Evolutionary conservation across 1,139 yeast species (phyloP).

Genomic region (Blastobotrys persicus): DNA sequence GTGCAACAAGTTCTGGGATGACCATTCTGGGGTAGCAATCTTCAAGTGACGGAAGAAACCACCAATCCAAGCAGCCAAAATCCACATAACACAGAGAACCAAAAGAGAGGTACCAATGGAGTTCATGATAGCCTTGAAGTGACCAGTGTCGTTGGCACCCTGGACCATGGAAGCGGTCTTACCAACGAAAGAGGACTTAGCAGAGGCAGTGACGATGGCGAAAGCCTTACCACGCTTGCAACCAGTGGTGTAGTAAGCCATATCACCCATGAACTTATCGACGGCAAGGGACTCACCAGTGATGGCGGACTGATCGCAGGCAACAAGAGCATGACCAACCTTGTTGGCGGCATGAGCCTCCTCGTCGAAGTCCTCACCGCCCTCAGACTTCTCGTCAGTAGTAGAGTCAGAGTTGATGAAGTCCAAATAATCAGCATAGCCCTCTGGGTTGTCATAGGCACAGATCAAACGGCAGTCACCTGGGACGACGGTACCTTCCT

Average conservation of each 20-base stretch:
- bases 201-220: constrained; percentile 72
- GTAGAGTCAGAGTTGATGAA: constrained; percentile 52
- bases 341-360: constrained; percentile 47
- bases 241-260: constrained; percentile 71
- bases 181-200: constrained; percentile 69
- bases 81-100: constrained; percentile 67
- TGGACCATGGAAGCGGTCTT: constrained; percentile 77
- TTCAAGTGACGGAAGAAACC: constrained; percentile 74
- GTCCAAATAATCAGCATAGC: constrained; percentile 39
- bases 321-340: constrained; percentile 48
- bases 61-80: constrained; percentile 72
- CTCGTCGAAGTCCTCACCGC: constrained; percentile 59
- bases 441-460: constrained; percentile 41
- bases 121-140: constrained; percentile 78
- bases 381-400: constrained; percentile 80
- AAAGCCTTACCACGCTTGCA: constrained; percentile 79
- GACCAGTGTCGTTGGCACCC: constrained; percentile 75
- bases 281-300: constrained; percentile 83
- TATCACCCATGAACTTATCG: constrained; percentile 69
- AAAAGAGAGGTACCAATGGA: constrained; percentile 75
- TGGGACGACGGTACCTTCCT: constrained; percentile 93
- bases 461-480: constrained; percentile 88
- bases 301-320: constrained; percentile 77
- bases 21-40: constrained; percentile 52
- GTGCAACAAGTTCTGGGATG: constrained; percentile 50